Evolutionary conservation across 495 filamentous ascomycete genomes (phyloP), one percentile per base, ranked within the genome.

Genomic region (Penicillium paxilli): DNA sequence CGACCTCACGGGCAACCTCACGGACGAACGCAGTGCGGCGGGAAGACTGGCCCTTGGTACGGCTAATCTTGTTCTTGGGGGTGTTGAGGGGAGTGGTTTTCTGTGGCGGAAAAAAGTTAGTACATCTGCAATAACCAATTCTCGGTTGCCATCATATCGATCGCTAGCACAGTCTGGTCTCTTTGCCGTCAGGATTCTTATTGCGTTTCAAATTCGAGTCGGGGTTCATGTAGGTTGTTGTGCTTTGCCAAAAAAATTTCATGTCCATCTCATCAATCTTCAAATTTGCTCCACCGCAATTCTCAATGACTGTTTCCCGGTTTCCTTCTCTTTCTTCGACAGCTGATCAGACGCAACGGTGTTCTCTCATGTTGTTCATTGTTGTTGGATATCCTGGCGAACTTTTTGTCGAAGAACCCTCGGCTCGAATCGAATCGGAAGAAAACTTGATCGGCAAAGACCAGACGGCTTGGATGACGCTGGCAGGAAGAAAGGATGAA

Each of bases 1-100:
- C 65, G 58, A 97, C 94, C 80, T 98, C 94, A 82, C 91, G 93
- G 69, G 96, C 90, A 72, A 98, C 89, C 69, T 94, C 89, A 62
- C 90, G 82, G 58, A 96, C 93, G 78, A 98, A 97, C 57, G 87
- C 84, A 60, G 94, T 98, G 59, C 90, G 83, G 83, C 91, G 92
- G 77, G 89, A 93, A 70, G 92, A 80, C 71, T 90, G 85, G 60
- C 94, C 94, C 82, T 96, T 96, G 73, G 84, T 88, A 57, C 89
- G 83, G 67, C 89, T 94, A 70, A 96, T 86, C 64, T 88, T 84
- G 70, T 85, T 86, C 83, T 96, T 96, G 73, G 83, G 79, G 71
- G 87, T 86, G 68, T 79, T 72, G 69, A 90, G 84, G 59, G 89
- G 79, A 62, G 91, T 96, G 76, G 92, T 92, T 87, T 96, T 96